Evolutionary conservation across 208 protist genomes (phyloP).

Genomic region (Herpetomonas tarakana): DNA sequence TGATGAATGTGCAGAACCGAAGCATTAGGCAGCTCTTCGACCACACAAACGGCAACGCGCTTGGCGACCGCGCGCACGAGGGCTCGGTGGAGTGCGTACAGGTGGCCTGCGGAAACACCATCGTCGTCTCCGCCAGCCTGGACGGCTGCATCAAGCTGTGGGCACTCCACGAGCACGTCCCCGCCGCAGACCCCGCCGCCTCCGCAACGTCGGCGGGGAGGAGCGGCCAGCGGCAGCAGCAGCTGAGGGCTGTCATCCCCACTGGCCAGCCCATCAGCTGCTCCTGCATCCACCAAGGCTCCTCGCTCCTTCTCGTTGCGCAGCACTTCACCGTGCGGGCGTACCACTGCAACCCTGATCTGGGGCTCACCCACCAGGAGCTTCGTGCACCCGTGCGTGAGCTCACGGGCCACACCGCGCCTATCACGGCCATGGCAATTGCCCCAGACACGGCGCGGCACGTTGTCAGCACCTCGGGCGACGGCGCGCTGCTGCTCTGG

Average conservation of each 20-base stretch:
- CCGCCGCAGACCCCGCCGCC: neutral
- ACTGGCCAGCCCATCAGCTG: constrained; percentile 57
- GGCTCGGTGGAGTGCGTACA: constrained; percentile 76
- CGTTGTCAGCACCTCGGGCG: constrained; percentile 65
- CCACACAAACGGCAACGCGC: neutral
- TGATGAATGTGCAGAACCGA: constrained; percentile 78
- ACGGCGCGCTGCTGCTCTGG: constrained; percentile 77
- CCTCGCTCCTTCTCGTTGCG: constrained; percentile 69
- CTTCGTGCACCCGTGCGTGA: constrained; percentile 60
- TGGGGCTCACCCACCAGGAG: constrained; percentile 24
- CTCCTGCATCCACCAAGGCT: constrained; percentile 70
- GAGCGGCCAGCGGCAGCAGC: constrained; percentile 12
- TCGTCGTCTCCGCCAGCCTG: constrained; percentile 69
- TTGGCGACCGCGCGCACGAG: constrained; percentile 33
- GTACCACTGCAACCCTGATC: constrained; percentile 76
- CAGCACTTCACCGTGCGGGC: constrained; percentile 71
- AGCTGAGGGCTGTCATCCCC: constrained; percentile 32
- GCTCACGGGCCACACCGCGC: constrained; percentile 73
- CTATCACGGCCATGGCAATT: constrained; percentile 78
- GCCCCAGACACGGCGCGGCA: constrained; percentile 73
- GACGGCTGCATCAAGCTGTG: constrained; percentile 80
- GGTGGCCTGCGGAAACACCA: constrained; percentile 68
- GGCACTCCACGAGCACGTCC: constrained; percentile 28
- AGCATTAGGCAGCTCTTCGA: constrained; percentile 79
- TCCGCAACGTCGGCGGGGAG: neutral